Conservation (phyloP, 2,329 filamentous ascomycete species). For the Talaromyces sp. region DNA sequence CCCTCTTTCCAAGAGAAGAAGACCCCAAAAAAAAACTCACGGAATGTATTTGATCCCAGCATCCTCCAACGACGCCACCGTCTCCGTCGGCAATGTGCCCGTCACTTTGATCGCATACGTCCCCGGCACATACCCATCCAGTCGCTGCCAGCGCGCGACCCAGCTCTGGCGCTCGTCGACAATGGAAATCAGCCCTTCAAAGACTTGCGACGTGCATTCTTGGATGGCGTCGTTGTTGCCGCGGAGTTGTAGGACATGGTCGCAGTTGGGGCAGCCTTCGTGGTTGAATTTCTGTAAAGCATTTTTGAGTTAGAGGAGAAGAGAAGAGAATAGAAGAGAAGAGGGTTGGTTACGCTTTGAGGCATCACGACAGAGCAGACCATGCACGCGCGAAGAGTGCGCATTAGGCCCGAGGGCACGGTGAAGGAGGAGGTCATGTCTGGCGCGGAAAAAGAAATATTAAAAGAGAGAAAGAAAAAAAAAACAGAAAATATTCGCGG, state of each 20-base stretch:
- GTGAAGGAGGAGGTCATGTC: slow-evolving; percentile 52
- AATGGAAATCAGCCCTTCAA: slow-evolving; percentile 84
- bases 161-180: slow-evolving; percentile 79
- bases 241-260: slow-evolving; percentile 79
- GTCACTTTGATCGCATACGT: slow-evolving; percentile 95
- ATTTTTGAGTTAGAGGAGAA: too few relatives aligned
- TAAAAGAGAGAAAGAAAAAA: not conserved
- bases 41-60: slow-evolving; percentile 60
- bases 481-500: not conserved
- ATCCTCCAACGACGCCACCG: slow-evolving; percentile 52
- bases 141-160: slow-evolving; percentile 94
- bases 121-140: slow-evolving; percentile 82
- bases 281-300: slow-evolving; percentile 68
- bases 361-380: slow-evolving; percentile 94
- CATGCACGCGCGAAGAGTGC: slow-evolving; percentile 94
- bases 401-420: slow-evolving; percentile 69
- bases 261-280: slow-evolving; percentile 94
- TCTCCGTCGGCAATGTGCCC: slow-evolving; percentile 63
- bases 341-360: slow-evolving; percentile 54
- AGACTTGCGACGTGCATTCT: slow-evolving; percentile 93
- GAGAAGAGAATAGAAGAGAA: too few relatives aligned
- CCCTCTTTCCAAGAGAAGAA: not conserved
- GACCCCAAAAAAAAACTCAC: slow-evolving; percentile 33
- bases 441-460: not conserved
- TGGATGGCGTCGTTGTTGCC: slow-evolving; percentile 76